Evolutionary conservation across 371 early-diverging fungal species (phyloP), one percentile per base, ranked within the genome.

Genomic region (Mucor sp.): DNA sequence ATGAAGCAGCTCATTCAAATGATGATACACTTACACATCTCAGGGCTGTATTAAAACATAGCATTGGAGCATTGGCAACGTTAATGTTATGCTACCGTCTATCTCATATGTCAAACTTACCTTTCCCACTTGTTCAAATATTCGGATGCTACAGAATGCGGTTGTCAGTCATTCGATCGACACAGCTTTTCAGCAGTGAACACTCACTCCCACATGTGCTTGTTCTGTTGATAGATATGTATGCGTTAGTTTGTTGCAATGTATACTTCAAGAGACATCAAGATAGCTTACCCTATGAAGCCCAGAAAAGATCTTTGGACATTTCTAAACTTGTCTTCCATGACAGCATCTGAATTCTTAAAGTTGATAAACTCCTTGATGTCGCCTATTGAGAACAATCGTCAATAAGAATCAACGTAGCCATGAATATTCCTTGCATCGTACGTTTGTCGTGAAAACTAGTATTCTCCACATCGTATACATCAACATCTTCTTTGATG

Each of bases 181-280:
- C 23, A 12, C 23, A 25, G 1, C 14, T 0, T 50, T 23, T 50
- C 25, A 12, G 3, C 23, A 6, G 11, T 50, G 15, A 9, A 9
- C 35, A 33, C 62, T 62, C 33, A 62, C 62, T 62, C 37, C 62
- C 62, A 62, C 62, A 62, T 7, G 48, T 62, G n/a, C 62, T 62
- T 6, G 62, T 62, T 23, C 62, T 62, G 7, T n/a, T 30, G 12
- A 32, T 32, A 35, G 5, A 28, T 3, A 17, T 5, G 2, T 5
- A 61, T 1, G n/a, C 0, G 4, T 62, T 35, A 35, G 6, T 23
- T 1, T 43, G 4, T 23, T 7, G 25, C n/a, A 43, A 1, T 35
- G 37, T 12, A 35, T 6, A n/a, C n/a, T 35, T 35, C 37, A n/a
- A 60, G 4, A 7, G 28, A 11, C 27, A 14, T n/a, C 17, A 56